phyloP scores from a whole-genome alignment of 75 land plant species.

The Cunninghamia lanceolata region DNA sequence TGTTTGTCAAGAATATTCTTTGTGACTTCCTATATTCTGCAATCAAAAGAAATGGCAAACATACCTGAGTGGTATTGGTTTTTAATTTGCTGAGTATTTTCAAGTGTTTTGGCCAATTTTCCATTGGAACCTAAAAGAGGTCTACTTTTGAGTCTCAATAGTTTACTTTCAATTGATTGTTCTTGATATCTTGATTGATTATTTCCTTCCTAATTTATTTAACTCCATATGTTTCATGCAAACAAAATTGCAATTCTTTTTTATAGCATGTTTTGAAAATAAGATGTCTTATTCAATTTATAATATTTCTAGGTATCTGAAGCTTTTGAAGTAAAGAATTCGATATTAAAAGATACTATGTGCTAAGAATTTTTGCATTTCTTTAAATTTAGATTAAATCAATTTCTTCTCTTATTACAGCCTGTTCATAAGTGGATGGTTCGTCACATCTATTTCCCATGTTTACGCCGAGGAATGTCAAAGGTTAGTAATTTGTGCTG shows the following conservation, averaged over 20 bases:
- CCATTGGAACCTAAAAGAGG: too few species aligned
- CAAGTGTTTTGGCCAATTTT: too few species aligned
- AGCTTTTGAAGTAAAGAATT: neutral
- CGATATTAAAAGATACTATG: neutral
- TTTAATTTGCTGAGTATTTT: neutral
- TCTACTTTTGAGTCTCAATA: too few species aligned
- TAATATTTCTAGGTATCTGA: neutral
- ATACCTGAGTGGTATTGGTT: neutral
- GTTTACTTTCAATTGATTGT: neutral
- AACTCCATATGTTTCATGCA: neutral
- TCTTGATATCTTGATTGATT: neutral
- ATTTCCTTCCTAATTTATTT: neutral
- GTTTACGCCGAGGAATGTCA: constrained; percentile 67
- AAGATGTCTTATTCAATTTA: neutral
- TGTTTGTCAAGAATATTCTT: too few species aligned
- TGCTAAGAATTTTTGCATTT: neutral
- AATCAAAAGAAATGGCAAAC: neutral
- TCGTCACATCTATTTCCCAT: constrained; percentile 96
- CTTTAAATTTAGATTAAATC: neutral
- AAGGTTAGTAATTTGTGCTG: constrained; percentile 44
- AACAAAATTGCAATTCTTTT: neutral
- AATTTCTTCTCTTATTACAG: constrained; percentile 34
- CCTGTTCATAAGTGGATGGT: constrained; percentile 99
- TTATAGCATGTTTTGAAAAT: neutral
- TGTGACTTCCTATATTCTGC: too few species aligned